Base-by-base conservation (phyloP, 495 filamentous ascomycete species). In the Hypoxylon fuscum region DNA sequence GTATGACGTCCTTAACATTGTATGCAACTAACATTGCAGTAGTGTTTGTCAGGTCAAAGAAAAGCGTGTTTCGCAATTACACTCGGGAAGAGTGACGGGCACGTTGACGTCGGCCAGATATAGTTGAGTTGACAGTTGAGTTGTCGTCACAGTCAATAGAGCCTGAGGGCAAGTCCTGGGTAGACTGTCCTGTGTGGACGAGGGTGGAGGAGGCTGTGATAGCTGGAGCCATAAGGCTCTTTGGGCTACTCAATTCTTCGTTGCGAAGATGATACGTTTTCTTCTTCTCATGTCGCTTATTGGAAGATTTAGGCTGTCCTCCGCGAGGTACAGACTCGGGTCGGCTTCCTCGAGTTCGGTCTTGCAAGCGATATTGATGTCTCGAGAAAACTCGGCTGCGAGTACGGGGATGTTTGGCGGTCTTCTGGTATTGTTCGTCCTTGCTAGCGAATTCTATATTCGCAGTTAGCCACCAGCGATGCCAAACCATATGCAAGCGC, bases 151-250 rank as follows among this genome's bases (percentile, higher is more conserved):
- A 6, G 17, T 23, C 12, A 10, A 20, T n/a, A 3, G 18, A 29
- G 35, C 38, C 15, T 3, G n/a, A 3, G 14, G 18, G 29, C 12
- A 57, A 4, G 3, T 42, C 22, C 11, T 70, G 57, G 10, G 14
- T 17, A 8, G 69, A 72, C 49, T 66, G 69, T 11, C 69, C 69
- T 8, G 69, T 70, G 40, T 72, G 67, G 17, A 37, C 69, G n/a
- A 58, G 6, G 22, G 56, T 50, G 2, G 69, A 72, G 12, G 57
- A 65, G 10, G n/a, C 14, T 12, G 53, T 22, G 9, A n/a, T n/a
- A n/a, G 41, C 20, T n/a, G 31, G 47, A 3, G 29, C 7, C 22
- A 22, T 9, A 17, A 22, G 37, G 1, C 22, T 20, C 5, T n/a
- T 15, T 5, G 43, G 27, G 32, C 22, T 56, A 12, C 18, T 34